Percentiles rank a stretch among this genome's conserved stretches.
Conservation (phyloP, 345 rosid genomes). For the Populus simonii region DNA sequence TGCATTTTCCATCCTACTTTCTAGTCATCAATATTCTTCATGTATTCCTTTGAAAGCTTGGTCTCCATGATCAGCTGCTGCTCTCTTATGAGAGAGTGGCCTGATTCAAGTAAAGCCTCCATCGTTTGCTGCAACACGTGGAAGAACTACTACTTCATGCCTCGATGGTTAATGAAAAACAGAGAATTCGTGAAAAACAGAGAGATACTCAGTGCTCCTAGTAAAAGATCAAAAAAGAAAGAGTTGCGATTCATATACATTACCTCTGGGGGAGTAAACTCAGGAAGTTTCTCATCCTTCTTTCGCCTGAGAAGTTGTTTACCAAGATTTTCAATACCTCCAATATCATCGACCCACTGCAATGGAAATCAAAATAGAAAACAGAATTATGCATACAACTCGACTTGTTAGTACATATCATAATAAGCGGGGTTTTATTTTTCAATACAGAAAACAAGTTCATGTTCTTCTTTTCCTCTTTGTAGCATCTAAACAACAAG, state of each 20-base stretch:
- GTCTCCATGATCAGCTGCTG: conserved; percentile 69
- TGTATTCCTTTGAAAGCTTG: conserved; percentile 87
- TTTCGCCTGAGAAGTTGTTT: conserved; percentile 55
- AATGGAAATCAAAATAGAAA: conserved; percentile 12
- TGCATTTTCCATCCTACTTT: conserved; percentile 13
- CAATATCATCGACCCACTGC: conserved; percentile 85
- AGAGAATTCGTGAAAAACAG: neutral
- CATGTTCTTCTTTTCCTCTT: too few species aligned
- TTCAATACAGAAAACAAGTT: too few species aligned
- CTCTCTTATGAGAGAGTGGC: conserved; percentile 69
- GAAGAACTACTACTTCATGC: neutral
- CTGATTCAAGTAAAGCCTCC: conserved; percentile 89
- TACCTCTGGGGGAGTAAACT: conserved; percentile 79
- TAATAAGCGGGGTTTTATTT: neutral
- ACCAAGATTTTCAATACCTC: conserved; percentile 72
- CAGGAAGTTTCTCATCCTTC: conserved; percentile 58
- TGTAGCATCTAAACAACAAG: neutral
- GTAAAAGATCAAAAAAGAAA: neutral
- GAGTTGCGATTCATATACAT: neutral
- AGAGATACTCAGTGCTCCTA: neutral
- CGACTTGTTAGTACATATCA: too few species aligned
- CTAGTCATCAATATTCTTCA: conserved; percentile 73
- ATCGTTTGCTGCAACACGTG: conserved; percentile 66
- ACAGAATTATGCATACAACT: neutral
- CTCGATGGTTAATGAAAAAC: neutral